phyloP scores from a whole-genome alignment of 2,329 filamentous ascomycete genomes.

The Aspergillus sp. region DNA sequence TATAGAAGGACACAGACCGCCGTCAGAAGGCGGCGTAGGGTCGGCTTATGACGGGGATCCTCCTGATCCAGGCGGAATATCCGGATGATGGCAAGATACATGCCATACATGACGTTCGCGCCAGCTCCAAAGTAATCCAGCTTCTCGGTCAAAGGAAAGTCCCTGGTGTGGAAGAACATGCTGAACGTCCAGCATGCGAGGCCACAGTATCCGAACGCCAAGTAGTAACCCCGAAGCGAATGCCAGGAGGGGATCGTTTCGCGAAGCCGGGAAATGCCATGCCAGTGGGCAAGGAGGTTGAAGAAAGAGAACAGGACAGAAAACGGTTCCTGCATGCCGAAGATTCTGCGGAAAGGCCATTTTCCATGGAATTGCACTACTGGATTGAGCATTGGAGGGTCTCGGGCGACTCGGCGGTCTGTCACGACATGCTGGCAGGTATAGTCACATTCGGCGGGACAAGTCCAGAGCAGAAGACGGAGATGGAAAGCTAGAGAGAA shows the following conservation, averaged over 20 bases:
- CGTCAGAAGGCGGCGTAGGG: constrained; percentile 72
- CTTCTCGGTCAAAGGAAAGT: constrained; percentile 83
- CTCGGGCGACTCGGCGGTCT: constrained; percentile 61
- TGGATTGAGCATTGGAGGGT: constrained; percentile 61
- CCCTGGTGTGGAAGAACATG: constrained; percentile 87
- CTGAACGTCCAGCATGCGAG: constrained; percentile 83
- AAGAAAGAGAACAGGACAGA: constrained; percentile 89
- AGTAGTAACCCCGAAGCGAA: constrained; percentile 75
- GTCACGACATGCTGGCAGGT: constrained; percentile 94
- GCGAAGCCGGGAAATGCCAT: constrained; percentile 70
- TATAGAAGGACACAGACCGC: constrained; percentile 69
- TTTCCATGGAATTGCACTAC: constrained; percentile 96
- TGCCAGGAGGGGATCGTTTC: constrained; percentile 69
- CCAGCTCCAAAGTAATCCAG: constrained; percentile 95
- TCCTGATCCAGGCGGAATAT: constrained; percentile 75
- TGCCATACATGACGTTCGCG: constrained; percentile 81
- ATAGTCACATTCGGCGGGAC: constrained; percentile 94
- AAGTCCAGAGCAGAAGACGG: constrained; percentile 87
- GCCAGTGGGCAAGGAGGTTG: constrained; percentile 82
- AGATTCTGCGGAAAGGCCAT: constrained; percentile 90
- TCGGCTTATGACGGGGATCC: constrained; percentile 45
- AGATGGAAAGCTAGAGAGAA: constrained; percentile 67
- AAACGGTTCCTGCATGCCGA: constrained; percentile 93
- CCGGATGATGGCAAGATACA: constrained; percentile 80
- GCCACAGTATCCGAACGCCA: constrained; percentile 75